These are phyloP conservation scores for Aethionema arabicum DNA, from an alignment of 345 rosid species.

Conservation along the genomic window DNA sequence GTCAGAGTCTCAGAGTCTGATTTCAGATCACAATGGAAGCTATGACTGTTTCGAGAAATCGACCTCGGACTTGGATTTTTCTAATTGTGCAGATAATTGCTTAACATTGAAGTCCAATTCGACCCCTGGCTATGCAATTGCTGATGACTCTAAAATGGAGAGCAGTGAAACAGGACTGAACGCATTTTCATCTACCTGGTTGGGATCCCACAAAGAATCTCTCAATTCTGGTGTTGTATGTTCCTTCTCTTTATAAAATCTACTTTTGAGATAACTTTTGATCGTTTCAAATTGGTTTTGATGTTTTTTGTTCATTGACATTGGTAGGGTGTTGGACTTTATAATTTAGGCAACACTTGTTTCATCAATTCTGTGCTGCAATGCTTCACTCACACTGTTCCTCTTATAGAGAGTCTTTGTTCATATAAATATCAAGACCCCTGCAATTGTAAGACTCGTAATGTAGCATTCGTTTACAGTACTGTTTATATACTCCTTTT, in stretches of 20 bases:
- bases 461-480: neutral
- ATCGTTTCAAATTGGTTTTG: neutral
- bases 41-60: neutral
- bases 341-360: conserved; percentile 80
- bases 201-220: neutral
- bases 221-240: conserved; percentile 31
- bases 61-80: neutral
- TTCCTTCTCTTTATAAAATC: neutral
- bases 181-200: neutral
- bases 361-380: conserved; percentile 83
- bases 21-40: neutral
- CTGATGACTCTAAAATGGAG: conserved; percentile 1
- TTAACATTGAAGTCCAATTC: neutral
- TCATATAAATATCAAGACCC: conserved; percentile 41
- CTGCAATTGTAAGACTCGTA: conserved; percentile 45
- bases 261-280: neutral
- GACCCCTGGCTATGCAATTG: conserved; percentile 11
- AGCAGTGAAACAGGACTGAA: neutral
- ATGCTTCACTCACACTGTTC: conserved; percentile 87
- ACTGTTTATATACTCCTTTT: neutral
- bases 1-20: conserved; percentile 4
- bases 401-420: conserved; percentile 55
- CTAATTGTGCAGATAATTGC: neutral
- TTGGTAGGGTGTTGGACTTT: conserved; percentile 77
- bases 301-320: neutral